Evolutionary conservation across 2,329 filamentous ascomycete genomes (phyloP).

Genomic region (Trichoderma asperellum): DNA sequence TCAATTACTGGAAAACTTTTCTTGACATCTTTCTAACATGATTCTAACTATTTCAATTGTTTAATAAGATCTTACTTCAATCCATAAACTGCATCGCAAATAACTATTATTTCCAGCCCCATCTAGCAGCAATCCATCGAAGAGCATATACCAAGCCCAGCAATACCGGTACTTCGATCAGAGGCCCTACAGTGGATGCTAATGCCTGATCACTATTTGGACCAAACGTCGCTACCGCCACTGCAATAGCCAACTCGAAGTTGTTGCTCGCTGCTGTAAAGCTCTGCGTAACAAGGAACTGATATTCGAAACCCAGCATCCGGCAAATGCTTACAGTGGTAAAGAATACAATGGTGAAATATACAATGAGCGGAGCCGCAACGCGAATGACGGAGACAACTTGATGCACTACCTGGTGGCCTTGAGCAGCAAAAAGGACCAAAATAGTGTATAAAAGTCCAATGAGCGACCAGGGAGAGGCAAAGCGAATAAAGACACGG

Average conservation of each 20-base stretch:
- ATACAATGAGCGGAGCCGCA: conserved; percentile 78
- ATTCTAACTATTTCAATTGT: background rate
- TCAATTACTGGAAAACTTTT: conserved; percentile 26
- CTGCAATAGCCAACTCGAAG: conserved; percentile 89
- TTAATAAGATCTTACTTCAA: background rate
- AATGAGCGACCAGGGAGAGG: conserved; percentile 75
- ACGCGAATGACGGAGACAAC: conserved; percentile 83
- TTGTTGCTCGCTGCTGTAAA: conserved; percentile 93
- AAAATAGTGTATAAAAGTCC: conserved; percentile 87
- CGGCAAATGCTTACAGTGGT: conserved; percentile 65
- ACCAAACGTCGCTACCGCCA: conserved; percentile 81
- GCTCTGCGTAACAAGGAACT: conserved; percentile 73
- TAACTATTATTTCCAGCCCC: conserved; percentile 52
- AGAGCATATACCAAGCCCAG: conserved; percentile 76
- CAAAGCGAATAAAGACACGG: conserved; percentile 67
- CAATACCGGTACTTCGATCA: conserved; percentile 85
- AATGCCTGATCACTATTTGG: conserved; percentile 78
- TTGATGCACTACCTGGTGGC: conserved; percentile 75
- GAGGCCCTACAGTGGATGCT: conserved; percentile 79
- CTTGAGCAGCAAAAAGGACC: conserved; percentile 83
- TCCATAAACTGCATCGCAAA: background rate
- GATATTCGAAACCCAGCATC: conserved; percentile 75
- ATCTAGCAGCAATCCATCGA: conserved; percentile 59
- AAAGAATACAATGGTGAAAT: conserved; percentile 77
- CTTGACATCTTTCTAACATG: background rate